Evolutionary conservation across 2,329 filamentous ascomycete genomes (phyloP).

Genomic region (Ascochyta rabiei): DNA sequence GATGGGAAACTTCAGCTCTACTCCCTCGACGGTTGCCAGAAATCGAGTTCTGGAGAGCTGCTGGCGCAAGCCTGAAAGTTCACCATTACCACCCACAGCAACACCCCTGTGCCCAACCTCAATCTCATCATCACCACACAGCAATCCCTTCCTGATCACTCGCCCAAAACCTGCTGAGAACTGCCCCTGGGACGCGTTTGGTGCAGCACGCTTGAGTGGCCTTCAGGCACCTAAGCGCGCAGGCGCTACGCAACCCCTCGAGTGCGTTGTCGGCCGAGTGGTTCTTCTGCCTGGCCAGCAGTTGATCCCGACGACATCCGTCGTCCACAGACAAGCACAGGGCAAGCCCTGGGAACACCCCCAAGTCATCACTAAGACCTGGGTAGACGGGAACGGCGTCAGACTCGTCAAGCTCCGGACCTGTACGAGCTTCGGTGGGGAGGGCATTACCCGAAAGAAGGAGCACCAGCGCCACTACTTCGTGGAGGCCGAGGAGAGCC

Average conservation of each 20-base stretch:
- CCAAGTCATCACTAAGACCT: conserved; percentile 15
- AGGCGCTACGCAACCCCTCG: neutral
- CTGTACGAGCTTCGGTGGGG: conserved; percentile 19
- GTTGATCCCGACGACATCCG: neutral
- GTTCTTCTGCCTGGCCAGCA: neutral
- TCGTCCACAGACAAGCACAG: neutral
- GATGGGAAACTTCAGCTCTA: neutral
- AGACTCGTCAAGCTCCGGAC: conserved; percentile 16
- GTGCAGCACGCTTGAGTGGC: neutral
- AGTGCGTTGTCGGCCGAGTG: conserved; percentile 2
- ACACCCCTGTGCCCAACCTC: neutral
- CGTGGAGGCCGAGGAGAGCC: conserved; percentile 15
- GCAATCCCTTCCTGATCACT: neutral
- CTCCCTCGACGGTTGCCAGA: neutral
- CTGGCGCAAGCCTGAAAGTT: neutral
- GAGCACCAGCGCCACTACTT: conserved; percentile 10
- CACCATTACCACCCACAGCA: neutral
- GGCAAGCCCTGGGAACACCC: conserved; percentile 12
- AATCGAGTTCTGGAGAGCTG: neutral
- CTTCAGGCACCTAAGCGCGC: neutral
- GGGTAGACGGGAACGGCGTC: neutral
- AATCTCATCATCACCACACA: neutral
- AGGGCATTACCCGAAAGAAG: neutral
- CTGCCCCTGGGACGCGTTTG: neutral
- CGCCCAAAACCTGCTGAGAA: neutral